Evolutionary conservation across 768 basidiomycete genomes (phyloP).

Genomic region (Crucibulum laeve): DNA sequence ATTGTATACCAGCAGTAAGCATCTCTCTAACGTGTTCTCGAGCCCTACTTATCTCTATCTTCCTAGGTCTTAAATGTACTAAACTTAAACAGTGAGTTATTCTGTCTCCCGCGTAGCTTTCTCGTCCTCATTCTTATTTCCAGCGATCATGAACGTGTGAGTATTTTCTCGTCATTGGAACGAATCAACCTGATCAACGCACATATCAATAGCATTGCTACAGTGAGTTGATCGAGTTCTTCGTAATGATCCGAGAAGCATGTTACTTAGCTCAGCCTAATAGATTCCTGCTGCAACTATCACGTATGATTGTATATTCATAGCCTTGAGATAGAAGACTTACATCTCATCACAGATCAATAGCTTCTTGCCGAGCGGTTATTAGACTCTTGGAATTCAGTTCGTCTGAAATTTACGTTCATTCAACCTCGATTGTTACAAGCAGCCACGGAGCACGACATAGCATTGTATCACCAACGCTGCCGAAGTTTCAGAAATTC

Average conservation of each 20-base stretch:
- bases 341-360: constrained; percentile 31
- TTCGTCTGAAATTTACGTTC: constrained; percentile 38
- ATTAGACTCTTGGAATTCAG: constrained; percentile 60
- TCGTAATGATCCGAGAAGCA: constrained; percentile 8
- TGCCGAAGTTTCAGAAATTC: constrained; percentile 26
- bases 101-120: not conserved
- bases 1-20: constrained; percentile 64
- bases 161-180: constrained; percentile 17
- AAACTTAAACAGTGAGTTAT: constrained; percentile 51
- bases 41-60: too few species aligned
- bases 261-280: not conserved
- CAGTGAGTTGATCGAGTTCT: constrained; percentile 28
- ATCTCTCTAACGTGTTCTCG: constrained; percentile 3
- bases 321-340: constrained; percentile 3
- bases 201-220: constrained; percentile 38
- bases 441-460: constrained; percentile 26
- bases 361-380: constrained; percentile 66
- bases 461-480: constrained; percentile 17
- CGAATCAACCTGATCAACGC: constrained; percentile 3
- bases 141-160: constrained; percentile 62
- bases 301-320: constrained; percentile 35
- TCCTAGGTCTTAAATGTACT: constrained; percentile 49
- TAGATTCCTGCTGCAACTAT: constrained; percentile 64
- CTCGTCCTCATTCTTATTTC: constrained; percentile 2
- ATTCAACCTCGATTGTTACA: constrained; percentile 38